These are phyloP conservation scores for Recurvomyces mirabilis DNA, from an alignment of 495 filamentous ascomycete species.

Conservation along the genomic window DNA sequence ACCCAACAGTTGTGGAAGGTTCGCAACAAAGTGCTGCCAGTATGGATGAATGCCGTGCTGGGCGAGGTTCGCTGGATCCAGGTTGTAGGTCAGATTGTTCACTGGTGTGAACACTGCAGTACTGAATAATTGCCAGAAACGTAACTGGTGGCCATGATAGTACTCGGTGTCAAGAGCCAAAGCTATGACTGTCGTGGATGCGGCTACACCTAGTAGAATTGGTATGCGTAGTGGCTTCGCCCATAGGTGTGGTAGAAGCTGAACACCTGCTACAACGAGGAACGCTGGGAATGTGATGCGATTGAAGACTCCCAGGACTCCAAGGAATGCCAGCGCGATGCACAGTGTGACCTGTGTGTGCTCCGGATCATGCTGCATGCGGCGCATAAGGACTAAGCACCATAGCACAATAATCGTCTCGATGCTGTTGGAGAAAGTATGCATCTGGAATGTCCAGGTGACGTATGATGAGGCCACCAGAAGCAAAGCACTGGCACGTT, in stretches of 20 bases:
- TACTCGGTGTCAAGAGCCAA: constrained; percentile 74
- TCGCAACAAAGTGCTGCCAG: constrained; percentile 79
- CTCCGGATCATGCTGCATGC: constrained; percentile 52
- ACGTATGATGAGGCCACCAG: constrained; percentile 92
- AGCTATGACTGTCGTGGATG: constrained; percentile 55
- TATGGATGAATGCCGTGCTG: constrained; percentile 83
- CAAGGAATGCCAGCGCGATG: constrained; percentile 62
- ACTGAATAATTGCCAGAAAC: constrained; percentile 40
- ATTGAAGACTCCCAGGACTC: constrained; percentile 83
- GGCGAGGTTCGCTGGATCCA: constrained; percentile 62
- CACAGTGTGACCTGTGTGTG: constrained; percentile 64
- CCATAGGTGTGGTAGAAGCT: constrained; percentile 68
- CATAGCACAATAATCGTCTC: constrained; percentile 86
- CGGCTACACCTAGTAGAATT: constrained; percentile 46
- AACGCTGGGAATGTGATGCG: constrained; percentile 95
- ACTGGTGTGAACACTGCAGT: constrained; percentile 72
- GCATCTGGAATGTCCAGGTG: constrained; percentile 96
- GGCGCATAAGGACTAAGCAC: constrained; percentile 79
- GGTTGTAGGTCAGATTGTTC: constrained; percentile 88
- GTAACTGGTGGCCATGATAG: constrained; percentile 48
- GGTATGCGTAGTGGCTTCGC: constrained; percentile 21
- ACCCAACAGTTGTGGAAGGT: constrained; percentile 83
- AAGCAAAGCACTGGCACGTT: constrained; percentile 60
- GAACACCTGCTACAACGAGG: constrained; percentile 65
- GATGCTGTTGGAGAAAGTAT: constrained; percentile 96